Evolutionary conservation across 148 eudicot species (phyloP).

Genomic region (Rhododendron williamsianum): DNA sequence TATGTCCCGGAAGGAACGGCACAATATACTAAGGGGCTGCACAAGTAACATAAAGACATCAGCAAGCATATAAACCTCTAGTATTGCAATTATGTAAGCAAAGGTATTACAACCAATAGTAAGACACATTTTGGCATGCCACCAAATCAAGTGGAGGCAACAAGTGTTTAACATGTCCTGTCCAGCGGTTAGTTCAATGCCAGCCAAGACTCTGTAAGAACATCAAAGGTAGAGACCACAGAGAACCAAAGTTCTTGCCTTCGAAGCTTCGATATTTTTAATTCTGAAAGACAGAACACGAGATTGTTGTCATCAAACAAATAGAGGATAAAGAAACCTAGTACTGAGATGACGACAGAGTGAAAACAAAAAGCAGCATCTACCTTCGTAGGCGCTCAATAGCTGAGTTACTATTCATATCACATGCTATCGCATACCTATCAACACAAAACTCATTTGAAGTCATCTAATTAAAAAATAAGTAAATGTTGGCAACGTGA

Average conservation of each 20-base stretch:
- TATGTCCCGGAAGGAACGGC: slow-evolving; percentile 75
- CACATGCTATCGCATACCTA: slow-evolving; percentile 86
- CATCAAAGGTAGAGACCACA: slow-evolving; percentile 4
- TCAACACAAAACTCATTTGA: slow-evolving; percentile 10
- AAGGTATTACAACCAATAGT: neutral
- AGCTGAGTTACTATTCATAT: slow-evolving; percentile 58
- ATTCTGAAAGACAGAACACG: slow-evolving; percentile 48
- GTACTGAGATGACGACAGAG: neutral
- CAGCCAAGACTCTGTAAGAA: slow-evolving; percentile 7
- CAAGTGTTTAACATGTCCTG: neutral
- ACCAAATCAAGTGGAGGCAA: neutral
- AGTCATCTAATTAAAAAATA: neutral
- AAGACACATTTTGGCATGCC: slow-evolving; percentile 3
- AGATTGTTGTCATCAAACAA: slow-evolving; percentile 10
- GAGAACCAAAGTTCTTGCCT: slow-evolving; percentile 42
- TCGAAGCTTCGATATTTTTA: slow-evolving; percentile 54
- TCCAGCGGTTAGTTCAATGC: neutral
- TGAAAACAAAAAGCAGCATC: slow-evolving; percentile 6
- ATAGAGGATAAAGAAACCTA: neutral
- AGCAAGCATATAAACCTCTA: neutral
- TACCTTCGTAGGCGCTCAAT: slow-evolving; percentile 89
- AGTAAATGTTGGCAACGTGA: neutral
- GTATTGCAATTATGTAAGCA: neutral
- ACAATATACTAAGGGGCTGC: slow-evolving; percentile 91
- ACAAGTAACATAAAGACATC: slow-evolving; percentile 17